Conservation (phyloP, 495 filamentous ascomycete genomes). For the Chaetomium cochliodes region DNA sequence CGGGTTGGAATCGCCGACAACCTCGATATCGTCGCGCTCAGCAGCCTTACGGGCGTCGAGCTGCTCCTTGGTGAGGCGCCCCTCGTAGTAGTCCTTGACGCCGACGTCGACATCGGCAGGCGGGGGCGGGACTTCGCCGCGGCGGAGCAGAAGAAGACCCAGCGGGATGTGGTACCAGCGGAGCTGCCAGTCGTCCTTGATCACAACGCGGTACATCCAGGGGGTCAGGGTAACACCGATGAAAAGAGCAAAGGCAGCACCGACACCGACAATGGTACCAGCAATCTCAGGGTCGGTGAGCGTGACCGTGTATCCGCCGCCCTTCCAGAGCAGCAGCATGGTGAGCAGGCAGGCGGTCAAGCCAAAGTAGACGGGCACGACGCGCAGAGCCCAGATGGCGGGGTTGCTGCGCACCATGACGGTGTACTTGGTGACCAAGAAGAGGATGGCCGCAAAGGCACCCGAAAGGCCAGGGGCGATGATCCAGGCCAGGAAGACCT, state of each 20-base stretch:
- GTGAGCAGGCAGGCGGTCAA: slow-evolving; percentile 59
- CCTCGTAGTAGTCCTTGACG: slow-evolving; percentile 57
- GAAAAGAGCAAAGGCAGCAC: slow-evolving; percentile 54
- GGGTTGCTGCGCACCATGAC: slow-evolving; percentile 60
- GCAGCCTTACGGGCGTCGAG: slow-evolving; percentile 40
- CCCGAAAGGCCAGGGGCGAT: slow-evolving; percentile 60
- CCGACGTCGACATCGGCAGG: slow-evolving; percentile 37
- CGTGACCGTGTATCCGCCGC: slow-evolving; percentile 42
- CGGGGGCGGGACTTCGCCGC: slow-evolving; percentile 50
- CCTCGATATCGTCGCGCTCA: slow-evolving; percentile 24
- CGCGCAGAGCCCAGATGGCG: slow-evolving; percentile 54
- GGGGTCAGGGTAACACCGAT: slow-evolving; percentile 60
- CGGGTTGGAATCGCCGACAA: not conserved
- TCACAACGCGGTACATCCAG: slow-evolving; percentile 59
- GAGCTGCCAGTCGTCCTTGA: slow-evolving; percentile 56
- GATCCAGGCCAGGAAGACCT: slow-evolving; percentile 53
- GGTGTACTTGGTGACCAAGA: slow-evolving; percentile 61
- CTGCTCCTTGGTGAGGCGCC: slow-evolving; percentile 47
- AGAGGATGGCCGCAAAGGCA: slow-evolving; percentile 59
- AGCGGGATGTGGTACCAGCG: slow-evolving; percentile 57
- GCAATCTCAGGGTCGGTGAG: slow-evolving; percentile 47
- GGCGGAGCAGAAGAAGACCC: slow-evolving; percentile 56
- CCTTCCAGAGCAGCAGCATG: slow-evolving; percentile 63
- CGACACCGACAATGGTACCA: slow-evolving; percentile 59
- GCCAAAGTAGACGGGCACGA: slow-evolving; percentile 62